Percentiles rank a stretch among this genome's conserved stretches.
Conservation (phyloP, 371 early-diverging fungal genomes). For the Mucor ambiguus region DNA sequence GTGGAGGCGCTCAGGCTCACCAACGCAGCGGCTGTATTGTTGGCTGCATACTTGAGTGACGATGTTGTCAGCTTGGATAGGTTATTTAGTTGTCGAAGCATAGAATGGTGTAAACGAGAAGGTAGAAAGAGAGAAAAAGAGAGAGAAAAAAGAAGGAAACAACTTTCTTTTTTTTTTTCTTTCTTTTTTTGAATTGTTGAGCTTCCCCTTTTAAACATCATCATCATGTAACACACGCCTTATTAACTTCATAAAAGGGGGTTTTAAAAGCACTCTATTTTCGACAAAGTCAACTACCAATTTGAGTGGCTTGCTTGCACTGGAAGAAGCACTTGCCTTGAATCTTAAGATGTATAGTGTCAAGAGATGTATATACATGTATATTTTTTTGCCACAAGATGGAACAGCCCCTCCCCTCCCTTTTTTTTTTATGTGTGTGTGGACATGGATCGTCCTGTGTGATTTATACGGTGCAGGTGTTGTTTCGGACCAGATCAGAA, state of each 20-base stretch:
- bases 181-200: neutral
- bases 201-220: neutral
- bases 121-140: neutral
- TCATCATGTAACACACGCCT: neutral
- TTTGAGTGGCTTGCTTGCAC: neutral
- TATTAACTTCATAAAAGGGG: neutral
- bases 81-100: conserved; percentile 47
- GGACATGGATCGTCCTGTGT: neutral
- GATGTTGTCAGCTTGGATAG: conserved; percentile 41
- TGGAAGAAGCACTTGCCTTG: neutral
- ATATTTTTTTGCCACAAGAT: neutral
- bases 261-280: neutral
- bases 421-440: neutral
- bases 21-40: conserved; percentile 30
- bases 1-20: conserved; percentile 27
- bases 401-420: neutral
- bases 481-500: neutral
- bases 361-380: too few relatives aligned
- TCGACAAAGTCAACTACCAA: neutral
- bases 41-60: conserved; percentile 44
- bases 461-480: neutral
- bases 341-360: too few relatives aligned
- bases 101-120: neutral
- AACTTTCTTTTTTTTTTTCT: neutral
- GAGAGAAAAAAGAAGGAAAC: neutral